These are phyloP conservation scores for Lactarius quietus DNA, from an alignment of 768 basidiomycete genomes.

Conservation along the genomic window DNA sequence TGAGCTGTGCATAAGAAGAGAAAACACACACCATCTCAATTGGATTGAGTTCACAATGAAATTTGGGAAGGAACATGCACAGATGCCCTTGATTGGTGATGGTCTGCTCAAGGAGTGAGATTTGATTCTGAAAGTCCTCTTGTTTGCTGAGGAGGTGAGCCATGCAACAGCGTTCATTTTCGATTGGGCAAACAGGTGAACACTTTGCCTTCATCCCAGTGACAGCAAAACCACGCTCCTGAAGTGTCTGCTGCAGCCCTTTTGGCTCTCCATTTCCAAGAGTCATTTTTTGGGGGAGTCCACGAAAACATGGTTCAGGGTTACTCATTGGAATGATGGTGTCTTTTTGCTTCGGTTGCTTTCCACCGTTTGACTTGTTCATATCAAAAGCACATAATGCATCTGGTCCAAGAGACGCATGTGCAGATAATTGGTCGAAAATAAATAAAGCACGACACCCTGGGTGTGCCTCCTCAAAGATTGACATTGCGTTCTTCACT, in stretches of 20 bases:
- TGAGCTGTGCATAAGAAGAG: no score
- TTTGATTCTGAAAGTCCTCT: not conserved
- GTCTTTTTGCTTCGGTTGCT: no score
- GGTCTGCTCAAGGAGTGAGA: not conserved
- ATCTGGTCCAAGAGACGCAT: not conserved
- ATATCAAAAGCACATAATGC: not conserved
- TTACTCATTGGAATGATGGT: no score
- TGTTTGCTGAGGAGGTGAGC: constrained; percentile 2
- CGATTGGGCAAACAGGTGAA: not conserved
- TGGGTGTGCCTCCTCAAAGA: not conserved
- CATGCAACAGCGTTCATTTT: not conserved
- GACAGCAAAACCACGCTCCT: not conserved
- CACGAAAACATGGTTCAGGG: not conserved
- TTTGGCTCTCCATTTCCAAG: no score
- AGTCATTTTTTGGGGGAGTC: not conserved
- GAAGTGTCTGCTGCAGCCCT: not conserved
- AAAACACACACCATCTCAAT: no score
- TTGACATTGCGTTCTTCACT: no score
- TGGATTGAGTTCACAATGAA: no score
- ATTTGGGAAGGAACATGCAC: no score
- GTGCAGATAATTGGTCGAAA: not conserved
- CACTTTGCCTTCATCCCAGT: not conserved
- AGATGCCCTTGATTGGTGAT: not conserved
- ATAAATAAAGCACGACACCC: not conserved
- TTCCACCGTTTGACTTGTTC: no score